Base-by-base conservation (phyloP, 2,329 filamentous ascomycete species). In the Talaromyces sp. region DNA sequence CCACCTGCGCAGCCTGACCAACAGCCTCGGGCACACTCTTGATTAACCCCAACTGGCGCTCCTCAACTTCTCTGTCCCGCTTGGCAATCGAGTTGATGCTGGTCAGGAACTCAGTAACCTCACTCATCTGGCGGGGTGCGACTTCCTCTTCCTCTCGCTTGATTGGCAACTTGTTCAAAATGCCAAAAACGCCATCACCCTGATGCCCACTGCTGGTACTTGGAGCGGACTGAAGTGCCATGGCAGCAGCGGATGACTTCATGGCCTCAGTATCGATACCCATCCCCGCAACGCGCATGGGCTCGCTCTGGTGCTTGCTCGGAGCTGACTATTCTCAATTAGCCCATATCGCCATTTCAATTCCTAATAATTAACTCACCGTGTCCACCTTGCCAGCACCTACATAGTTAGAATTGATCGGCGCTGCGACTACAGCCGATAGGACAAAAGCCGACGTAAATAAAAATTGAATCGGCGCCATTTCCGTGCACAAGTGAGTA, bases 381-480 rank as follows among this genome's bases (percentile, higher is more conserved):
- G 31, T 9, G 15, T 22, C 58, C 31, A 15, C 64, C 17, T 59
- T 58, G 11, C 27, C 64, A 41, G 45, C 22, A 19, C 27, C 31
- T 17, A 25, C 47, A 45, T 43, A 19, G 31, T 62, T 58, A 35
- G 54, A 31, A 35, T 62, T 19, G 15, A 66, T 52, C 11, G 64
- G 64, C 22, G 64, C 64, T 15, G 60, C 52, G 25, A 66, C 22
- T 10, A 60, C 64, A 11, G 56, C 47, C 45, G 64, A 54, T 5
- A 66, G 37, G 56, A 66, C 31, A 7, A 66, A 33, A 3, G 64
- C 64, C 13, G 52, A 62, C 27, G 61, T 43, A 19, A 66, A 33
- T 19, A 66, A 49, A 25, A 59, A 63, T 22, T 45, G 61, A 41
- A 66, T 35, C 35, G 61, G 64, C 56, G 61, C 64, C 61, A 66